A percentile compares a stretch with the other conserved stretches of the same genome.
Evolutionary conservation across 208 protist genomes (phyloP).

Genomic region (Trypanosomatidae sp.): DNA sequence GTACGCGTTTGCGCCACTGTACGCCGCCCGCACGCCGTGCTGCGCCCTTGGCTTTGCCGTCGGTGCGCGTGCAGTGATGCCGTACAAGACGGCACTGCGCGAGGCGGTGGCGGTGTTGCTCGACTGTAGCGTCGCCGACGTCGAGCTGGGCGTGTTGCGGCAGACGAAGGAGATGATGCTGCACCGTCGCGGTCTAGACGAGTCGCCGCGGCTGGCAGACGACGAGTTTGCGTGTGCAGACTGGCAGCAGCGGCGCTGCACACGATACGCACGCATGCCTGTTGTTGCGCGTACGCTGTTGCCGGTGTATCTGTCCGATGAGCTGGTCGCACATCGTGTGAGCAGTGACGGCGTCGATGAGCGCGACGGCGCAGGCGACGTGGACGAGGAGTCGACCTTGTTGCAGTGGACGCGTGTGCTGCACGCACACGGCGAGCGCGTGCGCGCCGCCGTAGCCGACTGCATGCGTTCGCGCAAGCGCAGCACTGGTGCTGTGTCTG

Average conservation of each 20-base stretch:
- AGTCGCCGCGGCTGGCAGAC: slow-evolving; percentile 42
- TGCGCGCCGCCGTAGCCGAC: no score
- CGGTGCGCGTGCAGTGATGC: slow-evolving; percentile 11
- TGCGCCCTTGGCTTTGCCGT: slow-evolving; percentile 40
- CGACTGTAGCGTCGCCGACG: slow-evolving; percentile 5
- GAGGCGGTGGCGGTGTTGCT: slow-evolving; percentile 20
- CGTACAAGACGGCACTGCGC: slow-evolving; percentile 9
- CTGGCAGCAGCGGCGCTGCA: slow-evolving; percentile 4
- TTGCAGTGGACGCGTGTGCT: no score
- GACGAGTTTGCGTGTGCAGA: slow-evolving; percentile 8
- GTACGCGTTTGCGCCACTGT: slow-evolving; percentile 70
- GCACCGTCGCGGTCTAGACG: slow-evolving; percentile 19
- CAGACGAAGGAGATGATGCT: slow-evolving; percentile 65
- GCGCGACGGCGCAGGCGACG: no score
- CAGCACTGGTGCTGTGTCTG: background rate
- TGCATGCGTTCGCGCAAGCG: no score
- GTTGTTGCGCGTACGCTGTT: slow-evolving; percentile 33
- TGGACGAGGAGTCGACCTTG: no score
- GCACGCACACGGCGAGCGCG: no score
- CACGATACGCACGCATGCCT: slow-evolving; percentile 29
- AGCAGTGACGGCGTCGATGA: no score
- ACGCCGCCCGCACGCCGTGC: slow-evolving; percentile 32
- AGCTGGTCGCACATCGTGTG: slow-evolving; percentile 2
- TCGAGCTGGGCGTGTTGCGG: slow-evolving; percentile 24
- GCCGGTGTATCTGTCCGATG: slow-evolving; percentile 38